Evolutionary conservation across 2,329 filamentous ascomycete genomes (phyloP).

Genomic region (Botryotinia narcissicola): DNA sequence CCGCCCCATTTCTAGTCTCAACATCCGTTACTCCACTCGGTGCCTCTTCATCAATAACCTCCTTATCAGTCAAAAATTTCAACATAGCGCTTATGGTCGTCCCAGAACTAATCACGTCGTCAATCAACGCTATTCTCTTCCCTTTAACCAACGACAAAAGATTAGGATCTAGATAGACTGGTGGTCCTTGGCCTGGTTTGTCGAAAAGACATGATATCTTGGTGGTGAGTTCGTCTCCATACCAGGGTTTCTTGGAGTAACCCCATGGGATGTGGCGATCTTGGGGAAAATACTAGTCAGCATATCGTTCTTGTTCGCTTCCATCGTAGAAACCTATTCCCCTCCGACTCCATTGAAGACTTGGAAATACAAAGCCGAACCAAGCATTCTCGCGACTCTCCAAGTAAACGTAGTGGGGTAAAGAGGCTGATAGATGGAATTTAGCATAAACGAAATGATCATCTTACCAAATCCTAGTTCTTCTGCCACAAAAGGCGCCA

Average conservation of each 20-base stretch:
- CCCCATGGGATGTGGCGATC: slow-evolving; percentile 6
- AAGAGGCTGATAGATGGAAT: neutral
- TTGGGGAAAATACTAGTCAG: neutral
- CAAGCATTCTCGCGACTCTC: neutral
- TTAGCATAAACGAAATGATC: neutral
- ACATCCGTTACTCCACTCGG: no score
- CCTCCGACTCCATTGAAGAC: neutral
- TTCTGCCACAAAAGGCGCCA: slow-evolving; percentile 10
- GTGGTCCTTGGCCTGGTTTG: neutral
- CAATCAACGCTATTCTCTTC: slow-evolving; percentile 9
- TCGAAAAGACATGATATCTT: neutral
- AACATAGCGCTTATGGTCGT: neutral
- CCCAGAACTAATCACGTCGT: slow-evolving; percentile 13
- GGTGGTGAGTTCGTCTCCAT: neutral
- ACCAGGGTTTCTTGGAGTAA: slow-evolving; percentile 7
- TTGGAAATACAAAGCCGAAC: no score
- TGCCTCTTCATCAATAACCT: neutral
- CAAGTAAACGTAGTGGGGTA: neutral
- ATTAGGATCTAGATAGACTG: slow-evolving; percentile 6
- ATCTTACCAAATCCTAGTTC: slow-evolving; percentile 4
- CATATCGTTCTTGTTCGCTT: neutral
- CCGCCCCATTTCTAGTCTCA: neutral
- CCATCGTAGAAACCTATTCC: no score
- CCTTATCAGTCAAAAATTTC: neutral
- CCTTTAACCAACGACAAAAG: slow-evolving; percentile 1